Base-by-base conservation (phyloP, 1,284 basidiomycete species). In the Pulveroboletus sp. region DNA sequence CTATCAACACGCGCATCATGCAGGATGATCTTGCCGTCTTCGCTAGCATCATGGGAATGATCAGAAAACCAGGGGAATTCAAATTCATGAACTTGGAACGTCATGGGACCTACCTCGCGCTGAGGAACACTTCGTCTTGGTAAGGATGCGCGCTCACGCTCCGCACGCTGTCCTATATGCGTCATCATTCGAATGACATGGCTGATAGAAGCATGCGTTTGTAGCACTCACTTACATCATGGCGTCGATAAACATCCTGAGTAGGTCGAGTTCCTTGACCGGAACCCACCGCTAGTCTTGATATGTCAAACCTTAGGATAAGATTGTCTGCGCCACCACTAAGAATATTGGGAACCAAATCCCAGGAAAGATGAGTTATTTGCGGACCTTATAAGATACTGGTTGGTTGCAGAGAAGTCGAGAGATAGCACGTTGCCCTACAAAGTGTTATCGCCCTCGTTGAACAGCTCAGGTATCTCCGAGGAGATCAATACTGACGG, bases 371-470 rank as follows among this genome's bases (percentile, higher is more conserved):
- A 55, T 36, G 21, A 48, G 53, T 53, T 43, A 29, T 42, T 36
- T 41, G 74, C 84, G 67, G 56, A 90, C 88, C 82, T 82, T 65
- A 81, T 82, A 35, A 91, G 62, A 64, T 79, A 83, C 50, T 75
- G 77, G 62, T 84, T 84, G 39, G 77, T 76, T 2, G 82, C 77
- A 8, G 87, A 87, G 70, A 90, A 90, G 36, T 79, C 80, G 39
- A 91, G 72, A 9, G 80, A 77, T 67, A 91, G 84, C 37, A 91
- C 78, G 62, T 90, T 90, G 45, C 76, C 76, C 89, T 83, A 50
- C 24, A 51, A 40, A 42, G 29, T 47, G 54, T 52, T 57, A 61
- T 59, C 53, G 52, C 29, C 16, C 48, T 49, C 33, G 19, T 58
- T 55, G 57, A 65, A 46, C 40, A 29, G 24, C 43, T 16, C 36